Evolutionary conservation across 495 filamentous ascomycete species (phyloP).

Genomic region (Aspergillus funiculosus): DNA sequence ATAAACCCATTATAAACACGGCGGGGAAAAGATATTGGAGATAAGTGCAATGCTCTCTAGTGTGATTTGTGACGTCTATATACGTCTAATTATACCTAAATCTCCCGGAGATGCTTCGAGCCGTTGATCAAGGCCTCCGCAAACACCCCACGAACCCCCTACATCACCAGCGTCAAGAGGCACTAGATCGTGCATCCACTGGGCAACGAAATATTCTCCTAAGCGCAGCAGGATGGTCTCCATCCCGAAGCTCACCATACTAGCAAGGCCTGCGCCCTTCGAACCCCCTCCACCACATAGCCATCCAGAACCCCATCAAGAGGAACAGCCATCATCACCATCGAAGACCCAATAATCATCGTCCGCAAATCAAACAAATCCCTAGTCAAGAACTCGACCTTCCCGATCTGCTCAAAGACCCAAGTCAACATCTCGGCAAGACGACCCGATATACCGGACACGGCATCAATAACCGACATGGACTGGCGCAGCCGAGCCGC

Average conservation of each 20-base stretch:
- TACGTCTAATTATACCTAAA: too few relatives aligned
- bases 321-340: conserved; percentile 31
- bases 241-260: conserved; percentile 30
- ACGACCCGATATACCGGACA: conserved; percentile 4
- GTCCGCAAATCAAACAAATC: conserved; percentile 28
- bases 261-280: conserved; percentile 31
- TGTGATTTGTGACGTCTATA: too few relatives aligned
- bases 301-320: conserved; percentile 39
- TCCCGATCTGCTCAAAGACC: conserved; percentile 28
- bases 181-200: conserved; percentile 35
- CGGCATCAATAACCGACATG: conserved; percentile 31
- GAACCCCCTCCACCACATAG: conserved; percentile 34
- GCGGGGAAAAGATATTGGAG: too few relatives aligned
- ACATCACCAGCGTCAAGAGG: conserved; percentile 28
- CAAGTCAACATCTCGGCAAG: conserved; percentile 19
- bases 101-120: conserved; percentile 15
- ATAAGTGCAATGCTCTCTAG: too few relatives aligned
- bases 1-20: too few relatives aligned
- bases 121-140: conserved; percentile 19
- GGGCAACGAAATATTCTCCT: conserved; percentile 36
- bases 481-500: conserved; percentile 32
- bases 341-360: conserved; percentile 29
- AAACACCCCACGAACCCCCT: conserved; percentile 24
- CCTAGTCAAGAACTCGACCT: conserved; percentile 25
- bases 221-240: conserved; percentile 30